Evolutionary conservation across 345 rosid species (phyloP).

Genomic region (Brassica cretica): DNA sequence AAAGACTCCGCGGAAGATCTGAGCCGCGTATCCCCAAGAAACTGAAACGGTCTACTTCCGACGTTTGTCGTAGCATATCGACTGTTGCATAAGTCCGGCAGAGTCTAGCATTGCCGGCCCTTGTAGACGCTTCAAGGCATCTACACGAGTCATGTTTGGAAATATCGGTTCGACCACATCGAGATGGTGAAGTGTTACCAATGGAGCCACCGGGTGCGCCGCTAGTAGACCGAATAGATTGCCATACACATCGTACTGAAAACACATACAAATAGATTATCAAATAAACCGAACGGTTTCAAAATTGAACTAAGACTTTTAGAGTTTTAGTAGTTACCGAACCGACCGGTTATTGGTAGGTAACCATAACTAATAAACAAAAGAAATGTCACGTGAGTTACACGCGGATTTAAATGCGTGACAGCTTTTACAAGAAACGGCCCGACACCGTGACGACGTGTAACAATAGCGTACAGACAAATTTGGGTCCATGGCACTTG

Average conservation of each 20-base stretch:
- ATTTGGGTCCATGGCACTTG: conserved; percentile 28
- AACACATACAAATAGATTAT: not conserved
- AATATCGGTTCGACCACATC: conserved; percentile 94
- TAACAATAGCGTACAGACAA: conserved; percentile 23
- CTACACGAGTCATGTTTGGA: conserved; percentile 73
- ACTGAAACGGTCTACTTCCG: conserved; percentile 82
- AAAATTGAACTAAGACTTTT: not conserved
- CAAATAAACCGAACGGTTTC: not conserved
- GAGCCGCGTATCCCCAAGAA: conserved; percentile 96
- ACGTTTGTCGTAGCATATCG: conserved; percentile 80
- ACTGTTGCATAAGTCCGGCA: conserved; percentile 88
- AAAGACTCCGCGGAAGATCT: conserved; percentile 75
- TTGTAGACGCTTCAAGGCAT: conserved; percentile 62
- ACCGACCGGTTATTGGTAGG: conserved; percentile 33
- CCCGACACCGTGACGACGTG: conserved; percentile 33
- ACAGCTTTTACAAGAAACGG: conserved; percentile 6
- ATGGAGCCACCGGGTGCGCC: conserved; percentile 84
- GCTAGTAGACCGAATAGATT: conserved; percentile 91
- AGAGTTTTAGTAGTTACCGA: not conserved
- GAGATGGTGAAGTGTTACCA: conserved; percentile 89
- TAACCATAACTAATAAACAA: conserved; percentile 17
- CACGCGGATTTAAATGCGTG: conserved; percentile 25
- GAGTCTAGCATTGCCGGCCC: conserved; percentile 80
- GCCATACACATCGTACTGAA: conserved; percentile 96
- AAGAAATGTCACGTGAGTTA: not conserved